Evolutionary conservation across 331 rosid species (phyloP).

Genomic region (Acacia pycnantha): DNA sequence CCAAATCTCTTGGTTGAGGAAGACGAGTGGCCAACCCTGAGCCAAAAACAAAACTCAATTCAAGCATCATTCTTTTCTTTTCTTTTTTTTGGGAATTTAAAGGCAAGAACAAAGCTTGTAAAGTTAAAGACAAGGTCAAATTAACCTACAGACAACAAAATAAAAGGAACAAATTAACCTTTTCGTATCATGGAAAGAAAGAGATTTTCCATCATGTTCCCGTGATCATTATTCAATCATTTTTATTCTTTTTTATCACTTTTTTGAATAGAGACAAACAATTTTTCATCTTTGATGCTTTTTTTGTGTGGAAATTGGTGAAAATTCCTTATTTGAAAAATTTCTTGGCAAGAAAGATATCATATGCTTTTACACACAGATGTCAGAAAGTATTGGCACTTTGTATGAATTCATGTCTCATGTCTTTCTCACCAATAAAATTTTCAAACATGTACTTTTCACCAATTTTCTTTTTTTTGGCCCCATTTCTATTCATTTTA

Average conservation of each 20-base stretch:
- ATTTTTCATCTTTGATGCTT: no score
- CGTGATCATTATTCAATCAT: not conserved
- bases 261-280: no score
- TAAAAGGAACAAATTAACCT: not conserved
- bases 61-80: not conserved
- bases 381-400: no score
- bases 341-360: no score
- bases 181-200: not conserved
- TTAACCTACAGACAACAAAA: not conserved
- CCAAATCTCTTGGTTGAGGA: conserved; percentile 84
- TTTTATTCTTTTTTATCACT: not conserved
- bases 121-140: not conserved
- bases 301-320: no score
- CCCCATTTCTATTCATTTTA: no score
- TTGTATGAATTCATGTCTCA: no score
- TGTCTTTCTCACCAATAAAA: no score
- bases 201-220: not conserved
- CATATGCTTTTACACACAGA: no score
- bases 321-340: no score
- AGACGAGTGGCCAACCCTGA: conserved; percentile 93
- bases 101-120: not conserved
- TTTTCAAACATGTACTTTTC: no score
- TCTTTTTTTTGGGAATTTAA: not conserved
- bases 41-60: not conserved
- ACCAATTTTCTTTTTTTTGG: no score